A percentile compares a stretch with the other conserved stretches of the same genome.
These are phyloP conservation scores for Mycena olivaceomarginata DNA, from an alignment of 768 basidiomycete species.

Conservation along the genomic window DNA sequence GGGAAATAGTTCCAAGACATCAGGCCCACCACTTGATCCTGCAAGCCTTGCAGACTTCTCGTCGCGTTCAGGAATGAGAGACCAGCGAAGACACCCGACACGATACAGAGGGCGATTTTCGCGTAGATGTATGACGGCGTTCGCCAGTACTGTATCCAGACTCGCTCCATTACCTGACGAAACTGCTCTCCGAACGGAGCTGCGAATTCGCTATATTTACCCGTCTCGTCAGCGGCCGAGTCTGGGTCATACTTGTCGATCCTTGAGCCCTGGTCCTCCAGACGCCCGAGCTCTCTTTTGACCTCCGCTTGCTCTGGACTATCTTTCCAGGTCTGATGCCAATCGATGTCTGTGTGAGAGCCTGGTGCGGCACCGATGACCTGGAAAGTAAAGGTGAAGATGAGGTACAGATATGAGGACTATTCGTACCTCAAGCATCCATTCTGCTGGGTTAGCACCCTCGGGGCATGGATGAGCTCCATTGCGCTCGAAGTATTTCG, in stretches of 20 bases:
- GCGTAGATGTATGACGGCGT: slow-evolving; percentile 51
- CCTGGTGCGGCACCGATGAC: slow-evolving; percentile 66
- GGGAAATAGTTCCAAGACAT: background rate
- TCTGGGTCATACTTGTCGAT: slow-evolving; percentile 16
- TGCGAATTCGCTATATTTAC: slow-evolving; percentile 23
- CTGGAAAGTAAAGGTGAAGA: too few relatives aligned
- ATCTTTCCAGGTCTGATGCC: slow-evolving; percentile 63
- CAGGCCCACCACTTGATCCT: slow-evolving; percentile 47
- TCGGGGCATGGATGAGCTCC: slow-evolving; percentile 71
- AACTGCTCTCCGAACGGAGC: slow-evolving; percentile 46
- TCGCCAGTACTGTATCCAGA: slow-evolving; percentile 51
- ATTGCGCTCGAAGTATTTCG: slow-evolving; percentile 76
- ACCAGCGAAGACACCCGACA: slow-evolving; percentile 50
- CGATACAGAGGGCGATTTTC: slow-evolving; percentile 35
- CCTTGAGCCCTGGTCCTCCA: slow-evolving; percentile 36
- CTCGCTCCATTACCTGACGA: slow-evolving; percentile 45
- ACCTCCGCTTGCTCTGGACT: slow-evolving; percentile 59
- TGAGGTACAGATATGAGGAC: too few relatives aligned
- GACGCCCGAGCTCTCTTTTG: slow-evolving; percentile 57
- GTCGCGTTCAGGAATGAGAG: slow-evolving; percentile 53
- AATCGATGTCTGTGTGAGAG: slow-evolving; percentile 57
- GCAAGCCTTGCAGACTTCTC: slow-evolving; percentile 49
- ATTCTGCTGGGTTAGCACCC: slow-evolving; percentile 77
- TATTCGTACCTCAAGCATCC: slow-evolving; percentile 56
- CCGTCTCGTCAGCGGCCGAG: too few relatives aligned